Base-by-base conservation (phyloP, 2,329 filamentous ascomycete genomes). In the Ascocoryne sarcoides region DNA sequence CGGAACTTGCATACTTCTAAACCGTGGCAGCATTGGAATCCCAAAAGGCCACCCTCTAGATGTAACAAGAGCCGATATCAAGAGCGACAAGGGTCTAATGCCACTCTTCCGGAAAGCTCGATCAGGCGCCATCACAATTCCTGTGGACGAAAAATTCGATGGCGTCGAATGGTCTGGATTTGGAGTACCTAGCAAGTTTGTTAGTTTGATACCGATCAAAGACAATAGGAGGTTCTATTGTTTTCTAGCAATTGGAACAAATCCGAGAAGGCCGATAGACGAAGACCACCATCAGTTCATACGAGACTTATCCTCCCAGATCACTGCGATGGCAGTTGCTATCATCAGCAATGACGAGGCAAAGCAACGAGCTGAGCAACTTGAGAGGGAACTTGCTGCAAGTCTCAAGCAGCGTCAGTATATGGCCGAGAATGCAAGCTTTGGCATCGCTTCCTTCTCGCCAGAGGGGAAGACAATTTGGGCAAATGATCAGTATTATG, bases 401-500 rank as follows among this genome's bases (percentile, higher is more conserved):
- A 46, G 36, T 8, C 42, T 44, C 23, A 49, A 42, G 26, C 45
- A 53, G 32, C 52, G 53, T 26, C 36, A 45, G 14, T 56, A 55
- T 30, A 55, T 58, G 52, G 55, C 55, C 14, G 46, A 57, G 23
- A 46, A 58, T 36, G 52, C 52, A 8, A 49, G 53, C 17, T 48
- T 57, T 34, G 54, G 54, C 10, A 55, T 57, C 52, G 39, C 48
- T 10, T 53, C 54, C 37, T 40, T 56, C 7, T 44, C 43, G 3
- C 30, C 42, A n/a, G 50, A 56, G 31, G 53, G 53, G 4, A 43
- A 29, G 8, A 45, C 45, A 3, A 35, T 48, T 5, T 57, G 54
- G 54, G 53, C 53, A 3, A 57, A 57, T 40, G 42, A 54, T 4
- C 47, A 54, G 37, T 57, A 54, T 21, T 55, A 49, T 29, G 36